A percentile compares a stretch with the other conserved stretches of the same genome.
Conservation (phyloP, 192 early-diverging fungal species). For the Dimargaris xerosporica region DNA sequence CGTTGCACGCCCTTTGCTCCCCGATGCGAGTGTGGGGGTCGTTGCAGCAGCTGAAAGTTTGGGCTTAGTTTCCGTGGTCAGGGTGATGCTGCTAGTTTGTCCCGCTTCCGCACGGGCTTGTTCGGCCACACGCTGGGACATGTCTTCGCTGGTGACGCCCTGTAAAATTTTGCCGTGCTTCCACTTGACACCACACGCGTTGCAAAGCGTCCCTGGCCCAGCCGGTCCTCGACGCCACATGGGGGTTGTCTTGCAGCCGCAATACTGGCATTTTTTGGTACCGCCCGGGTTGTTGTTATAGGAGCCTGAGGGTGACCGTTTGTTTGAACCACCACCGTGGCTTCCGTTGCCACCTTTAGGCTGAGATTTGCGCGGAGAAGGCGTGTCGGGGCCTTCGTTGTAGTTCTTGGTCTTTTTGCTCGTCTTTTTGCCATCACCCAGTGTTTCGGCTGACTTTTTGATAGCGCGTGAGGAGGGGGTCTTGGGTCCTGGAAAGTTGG, state of each 20-base stretch:
- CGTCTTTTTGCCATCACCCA: background rate
- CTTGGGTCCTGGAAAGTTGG: background rate
- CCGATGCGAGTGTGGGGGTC: too few species aligned
- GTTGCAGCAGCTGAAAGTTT: too few species aligned
- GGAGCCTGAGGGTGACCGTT: background rate
- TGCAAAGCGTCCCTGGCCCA: constrained; percentile 57
- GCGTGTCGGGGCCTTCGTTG: background rate
- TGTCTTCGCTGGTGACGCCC: constrained; percentile 10
- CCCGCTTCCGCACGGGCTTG: background rate
- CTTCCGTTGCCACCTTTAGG: background rate
- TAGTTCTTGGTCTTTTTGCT: constrained; percentile 9
- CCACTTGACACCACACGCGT: constrained; percentile 73
- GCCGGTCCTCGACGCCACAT: constrained; percentile 66
- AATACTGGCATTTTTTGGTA: constrained; percentile 45
- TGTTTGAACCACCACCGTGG: background rate
- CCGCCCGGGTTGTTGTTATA: constrained; percentile 13
- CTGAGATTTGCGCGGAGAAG: constrained; percentile 2
- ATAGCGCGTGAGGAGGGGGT: background rate
- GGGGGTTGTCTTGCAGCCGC: constrained; percentile 46
- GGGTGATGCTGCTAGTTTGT: too few species aligned
- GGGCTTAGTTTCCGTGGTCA: too few species aligned
- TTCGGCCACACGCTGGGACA: constrained; percentile 1
- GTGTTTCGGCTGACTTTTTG: background rate
- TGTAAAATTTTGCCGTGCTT: constrained; percentile 58
- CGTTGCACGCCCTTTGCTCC: too few species aligned